Percentiles rank a stretch among this genome's conserved stretches.
phyloP scores from a whole-genome alignment of 2,329 filamentous ascomycete genomes.

The Penicillium sp. region DNA sequence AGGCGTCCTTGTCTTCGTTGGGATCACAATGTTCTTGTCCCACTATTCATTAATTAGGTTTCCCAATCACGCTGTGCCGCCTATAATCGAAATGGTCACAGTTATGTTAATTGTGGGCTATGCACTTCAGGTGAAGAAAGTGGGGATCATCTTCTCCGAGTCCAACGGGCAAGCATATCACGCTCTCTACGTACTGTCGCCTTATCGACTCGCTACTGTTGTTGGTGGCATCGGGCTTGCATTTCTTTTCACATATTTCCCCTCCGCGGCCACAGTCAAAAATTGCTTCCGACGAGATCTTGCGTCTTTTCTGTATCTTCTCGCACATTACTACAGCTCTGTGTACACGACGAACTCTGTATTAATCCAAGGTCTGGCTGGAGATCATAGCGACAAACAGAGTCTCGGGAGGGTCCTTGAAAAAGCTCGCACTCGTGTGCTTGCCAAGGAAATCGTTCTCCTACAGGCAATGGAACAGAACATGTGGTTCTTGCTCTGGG shows the following conservation, averaged over 20 bases:
- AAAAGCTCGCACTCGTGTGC: not conserved
- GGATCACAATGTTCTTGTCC: slow-evolving; percentile 1
- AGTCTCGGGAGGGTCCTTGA: not conserved
- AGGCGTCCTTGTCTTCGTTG: not conserved
- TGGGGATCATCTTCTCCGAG: not conserved
- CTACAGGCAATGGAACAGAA: not conserved
- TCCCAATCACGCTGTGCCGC: not conserved
- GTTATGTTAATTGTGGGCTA: slow-evolving; percentile 1
- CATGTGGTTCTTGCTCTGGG: not conserved
- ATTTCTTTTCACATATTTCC: not conserved
- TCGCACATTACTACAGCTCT: not conserved
- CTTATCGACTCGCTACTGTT: not conserved
- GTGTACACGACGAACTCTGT: not conserved
- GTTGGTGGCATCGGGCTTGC: not conserved
- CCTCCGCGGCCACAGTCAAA: not conserved
- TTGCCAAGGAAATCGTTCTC: not conserved
- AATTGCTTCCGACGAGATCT: not conserved
- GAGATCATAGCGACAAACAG: not conserved
- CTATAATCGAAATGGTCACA: slow-evolving; percentile 1
- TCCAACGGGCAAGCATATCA: not conserved
- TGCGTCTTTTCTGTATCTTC: not conserved
- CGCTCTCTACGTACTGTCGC: not conserved
- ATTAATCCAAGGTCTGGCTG: not conserved
- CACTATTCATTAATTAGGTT: not conserved
- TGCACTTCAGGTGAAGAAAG: not conserved